phyloP scores from a whole-genome alignment of 306 rosid species.

The Mimosa pudica region DNA sequence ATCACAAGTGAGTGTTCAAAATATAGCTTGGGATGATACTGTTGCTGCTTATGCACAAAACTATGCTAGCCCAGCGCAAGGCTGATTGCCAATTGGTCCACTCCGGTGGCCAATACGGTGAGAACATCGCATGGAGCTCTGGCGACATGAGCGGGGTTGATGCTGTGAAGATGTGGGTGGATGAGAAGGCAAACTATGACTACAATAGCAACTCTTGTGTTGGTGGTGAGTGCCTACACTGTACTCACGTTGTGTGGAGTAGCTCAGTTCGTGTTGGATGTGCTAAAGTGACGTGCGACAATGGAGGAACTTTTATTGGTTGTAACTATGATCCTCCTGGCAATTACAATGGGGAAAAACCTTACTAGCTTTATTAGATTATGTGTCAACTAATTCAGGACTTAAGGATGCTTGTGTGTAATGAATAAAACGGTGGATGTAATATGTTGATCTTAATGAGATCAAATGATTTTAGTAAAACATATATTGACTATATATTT shows the following conservation, averaged over 20 bases:
- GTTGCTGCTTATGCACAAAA: conserved; percentile 35
- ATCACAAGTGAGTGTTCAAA: not conserved
- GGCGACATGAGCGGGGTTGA: conserved; percentile 16
- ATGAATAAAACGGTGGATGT: not conserved
- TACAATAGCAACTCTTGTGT: conserved; percentile 46
- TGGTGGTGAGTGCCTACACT: conserved; percentile 47
- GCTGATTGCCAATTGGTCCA: conserved; percentile 42
- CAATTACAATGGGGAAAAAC: conserved; percentile 40
- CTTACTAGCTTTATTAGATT: conserved; percentile 33
- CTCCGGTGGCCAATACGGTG: conserved; percentile 44
- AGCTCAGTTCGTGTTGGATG: conserved; percentile 48
- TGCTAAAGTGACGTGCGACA: conserved; percentile 47
- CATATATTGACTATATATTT: too few relatives aligned
- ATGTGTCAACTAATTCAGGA: not conserved
- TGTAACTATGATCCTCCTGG: conserved; percentile 71
- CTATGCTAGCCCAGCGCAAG: conserved; percentile 27
- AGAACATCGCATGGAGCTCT: conserved; percentile 38
- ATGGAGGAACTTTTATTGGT: conserved; percentile 51
- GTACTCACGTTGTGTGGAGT: conserved; percentile 61
- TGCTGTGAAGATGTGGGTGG: conserved; percentile 53
- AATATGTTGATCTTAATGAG: not conserved
- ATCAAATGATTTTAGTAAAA: not conserved
- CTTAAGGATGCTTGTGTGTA: not conserved
- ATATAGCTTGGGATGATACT: conserved; percentile 28
- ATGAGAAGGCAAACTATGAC: conserved; percentile 40